These are phyloP conservation scores for Fonsecaea monophora DNA, from an alignment of 2,329 filamentous ascomycete genomes.

Conservation along the genomic window DNA sequence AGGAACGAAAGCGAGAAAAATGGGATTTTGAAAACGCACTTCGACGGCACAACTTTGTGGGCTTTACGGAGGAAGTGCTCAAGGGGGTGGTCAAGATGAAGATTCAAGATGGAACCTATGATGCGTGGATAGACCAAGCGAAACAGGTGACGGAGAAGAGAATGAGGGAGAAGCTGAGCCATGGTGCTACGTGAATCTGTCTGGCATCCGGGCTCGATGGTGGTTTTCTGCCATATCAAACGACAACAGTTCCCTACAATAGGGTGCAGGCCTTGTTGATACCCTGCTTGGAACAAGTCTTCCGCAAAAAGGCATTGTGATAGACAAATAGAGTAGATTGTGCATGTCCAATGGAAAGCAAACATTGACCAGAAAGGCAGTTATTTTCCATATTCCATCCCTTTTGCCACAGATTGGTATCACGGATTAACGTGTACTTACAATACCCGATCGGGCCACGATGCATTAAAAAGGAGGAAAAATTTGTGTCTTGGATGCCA, in stretches of 20 bases:
- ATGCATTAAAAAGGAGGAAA: background rate
- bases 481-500: constrained; percentile 5
- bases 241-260: too few relatives aligned
- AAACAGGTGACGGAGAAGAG: constrained; percentile 53
- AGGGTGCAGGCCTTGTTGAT: too few relatives aligned
- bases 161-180: constrained; percentile 43
- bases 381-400: too few relatives aligned
- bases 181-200: constrained; percentile 5
- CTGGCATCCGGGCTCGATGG: too few relatives aligned
- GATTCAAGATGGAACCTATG: constrained; percentile 72
- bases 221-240: too few relatives aligned
- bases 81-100: constrained; percentile 83
- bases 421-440: too few relatives aligned
- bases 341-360: too few relatives aligned
- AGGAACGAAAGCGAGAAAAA: constrained; percentile 80
- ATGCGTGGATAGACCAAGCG: constrained; percentile 80
- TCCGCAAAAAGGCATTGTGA: too few relatives aligned
- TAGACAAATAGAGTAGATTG: too few relatives aligned
- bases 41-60: constrained; percentile 92
- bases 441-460: background rate
- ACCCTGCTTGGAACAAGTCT: too few relatives aligned
- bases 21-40: constrained; percentile 97
- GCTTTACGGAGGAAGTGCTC: constrained; percentile 87
- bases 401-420: too few relatives aligned
- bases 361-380: too few relatives aligned